Percentiles rank a stretch among this genome's conserved stretches.
Evolutionary conservation across 169 alveolate species (phyloP).

Genomic region (Cystoisospora suis): DNA sequence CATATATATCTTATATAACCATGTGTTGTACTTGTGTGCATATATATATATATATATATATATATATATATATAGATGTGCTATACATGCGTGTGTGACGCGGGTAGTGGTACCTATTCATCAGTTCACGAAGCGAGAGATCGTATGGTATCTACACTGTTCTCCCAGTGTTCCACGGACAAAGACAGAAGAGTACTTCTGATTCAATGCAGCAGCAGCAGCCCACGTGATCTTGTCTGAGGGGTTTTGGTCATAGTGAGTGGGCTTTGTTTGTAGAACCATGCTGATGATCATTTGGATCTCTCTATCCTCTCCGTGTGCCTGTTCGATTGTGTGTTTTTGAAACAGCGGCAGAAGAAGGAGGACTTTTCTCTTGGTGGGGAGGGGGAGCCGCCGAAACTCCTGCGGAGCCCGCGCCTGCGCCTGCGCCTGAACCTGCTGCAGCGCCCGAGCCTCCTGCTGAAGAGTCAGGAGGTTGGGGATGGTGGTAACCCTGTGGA

Average conservation of each 20-base stretch:
- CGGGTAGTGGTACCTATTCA: not conserved
- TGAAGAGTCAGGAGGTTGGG: not conserved
- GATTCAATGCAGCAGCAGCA: no score
- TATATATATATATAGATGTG: not conserved
- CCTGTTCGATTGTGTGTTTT: no score
- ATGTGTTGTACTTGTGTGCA: not conserved
- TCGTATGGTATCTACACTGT: no score
- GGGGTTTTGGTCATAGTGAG: no score
- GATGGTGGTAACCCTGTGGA: not conserved
- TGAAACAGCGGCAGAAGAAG: not conserved
- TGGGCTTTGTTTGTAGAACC: no score
- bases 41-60: not conserved
- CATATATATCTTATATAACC: not conserved
- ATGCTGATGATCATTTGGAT: not conserved
- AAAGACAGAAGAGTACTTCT: no score
- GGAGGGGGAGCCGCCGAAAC: constrained; percentile 8
- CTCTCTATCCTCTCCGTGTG: not conserved
- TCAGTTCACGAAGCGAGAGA: no score
- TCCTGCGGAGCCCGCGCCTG: not conserved
- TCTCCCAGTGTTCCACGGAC: no score
- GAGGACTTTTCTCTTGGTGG: not conserved
- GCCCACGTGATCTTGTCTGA: no score
- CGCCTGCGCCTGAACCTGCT: not conserved
- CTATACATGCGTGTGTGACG: not conserved
- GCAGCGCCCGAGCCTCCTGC: not conserved